Percentiles rank a stretch among this genome's conserved stretches.
Conservation (phyloP, 148 eudicot genomes). For the Chenopodium quinoa region DNA sequence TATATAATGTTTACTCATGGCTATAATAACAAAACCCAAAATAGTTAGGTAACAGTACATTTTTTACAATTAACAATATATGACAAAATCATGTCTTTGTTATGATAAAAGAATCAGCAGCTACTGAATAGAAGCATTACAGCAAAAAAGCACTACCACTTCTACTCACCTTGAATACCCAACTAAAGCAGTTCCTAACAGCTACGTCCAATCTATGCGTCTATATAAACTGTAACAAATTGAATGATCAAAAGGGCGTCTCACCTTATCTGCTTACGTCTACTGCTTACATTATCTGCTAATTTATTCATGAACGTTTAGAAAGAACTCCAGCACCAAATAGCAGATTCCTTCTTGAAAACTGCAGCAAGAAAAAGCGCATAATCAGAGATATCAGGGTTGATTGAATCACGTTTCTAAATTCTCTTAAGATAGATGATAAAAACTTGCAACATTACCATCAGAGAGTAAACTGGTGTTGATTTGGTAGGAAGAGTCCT, state of each 20-base stretch:
- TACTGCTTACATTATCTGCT: background rate
- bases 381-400: background rate
- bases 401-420: background rate
- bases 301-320: conserved; percentile 20
- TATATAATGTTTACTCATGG: too few relatives aligned
- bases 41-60: too few relatives aligned
- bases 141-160: background rate
- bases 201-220: background rate
- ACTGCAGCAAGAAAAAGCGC: conserved; percentile 37
- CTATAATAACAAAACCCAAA: background rate
- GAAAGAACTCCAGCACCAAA: conserved; percentile 83
- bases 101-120: background rate
- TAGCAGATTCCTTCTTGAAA: conserved; percentile 75
- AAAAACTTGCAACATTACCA: conserved; percentile 37
- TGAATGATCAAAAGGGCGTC: background rate
- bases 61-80: background rate
- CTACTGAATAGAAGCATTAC: conserved; percentile 4
- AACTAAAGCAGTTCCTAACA: background rate
- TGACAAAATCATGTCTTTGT: background rate
- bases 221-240: background rate
- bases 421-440: background rate
- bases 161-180: background rate
- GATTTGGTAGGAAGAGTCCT: conserved; percentile 90
- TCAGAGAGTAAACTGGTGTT: conserved; percentile 83
- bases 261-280: background rate